Conservation (phyloP, 768 basidiomycete genomes). For the Tricholoma matsutake region DNA sequence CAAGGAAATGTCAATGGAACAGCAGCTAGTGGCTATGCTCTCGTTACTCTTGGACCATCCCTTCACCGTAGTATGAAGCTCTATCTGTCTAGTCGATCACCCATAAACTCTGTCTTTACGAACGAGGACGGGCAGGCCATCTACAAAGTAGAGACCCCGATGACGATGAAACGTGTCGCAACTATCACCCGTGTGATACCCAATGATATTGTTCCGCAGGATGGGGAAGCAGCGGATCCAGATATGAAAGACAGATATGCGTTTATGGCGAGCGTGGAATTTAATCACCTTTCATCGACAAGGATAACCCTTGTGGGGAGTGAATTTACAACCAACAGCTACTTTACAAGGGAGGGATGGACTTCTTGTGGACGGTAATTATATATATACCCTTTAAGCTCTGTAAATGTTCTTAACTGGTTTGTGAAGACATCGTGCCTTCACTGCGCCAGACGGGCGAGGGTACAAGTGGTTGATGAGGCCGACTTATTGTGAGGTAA, state of each 20-base stretch:
- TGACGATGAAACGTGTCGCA: slow-evolving; percentile 12
- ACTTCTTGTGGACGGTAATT: slow-evolving; percentile 21
- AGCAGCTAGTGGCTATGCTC: too few species aligned
- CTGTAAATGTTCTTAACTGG: not conserved
- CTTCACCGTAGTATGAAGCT: slow-evolving; percentile 9
- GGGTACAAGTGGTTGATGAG: slow-evolving; percentile 22
- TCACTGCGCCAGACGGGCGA: slow-evolving; percentile 22
- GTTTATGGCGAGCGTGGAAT: slow-evolving; percentile 32
- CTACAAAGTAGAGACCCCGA: slow-evolving; percentile 20
- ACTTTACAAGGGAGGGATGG: slow-evolving; percentile 21
- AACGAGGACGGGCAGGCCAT: slow-evolving; percentile 18
- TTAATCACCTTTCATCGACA: slow-evolving; percentile 26
- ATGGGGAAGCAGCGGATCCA: not conserved
- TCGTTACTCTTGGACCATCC: too few species aligned
- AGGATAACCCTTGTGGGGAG: slow-evolving; percentile 25
- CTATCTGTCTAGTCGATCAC: slow-evolving; percentile 16
- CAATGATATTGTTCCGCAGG: not conserved
- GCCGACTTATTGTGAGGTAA: slow-evolving; percentile 8
- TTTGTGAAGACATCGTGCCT: slow-evolving; percentile 14
- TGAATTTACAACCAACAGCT: slow-evolving; percentile 22
- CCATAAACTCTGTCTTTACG: slow-evolving; percentile 18
- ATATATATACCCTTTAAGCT: not conserved
- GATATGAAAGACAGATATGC: slow-evolving; percentile 29
- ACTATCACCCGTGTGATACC: slow-evolving; percentile 3
- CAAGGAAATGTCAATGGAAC: too few species aligned